Evolutionary conservation across 805 yeast genomes (phyloP).

Genomic region (Starmera caribaea): DNA sequence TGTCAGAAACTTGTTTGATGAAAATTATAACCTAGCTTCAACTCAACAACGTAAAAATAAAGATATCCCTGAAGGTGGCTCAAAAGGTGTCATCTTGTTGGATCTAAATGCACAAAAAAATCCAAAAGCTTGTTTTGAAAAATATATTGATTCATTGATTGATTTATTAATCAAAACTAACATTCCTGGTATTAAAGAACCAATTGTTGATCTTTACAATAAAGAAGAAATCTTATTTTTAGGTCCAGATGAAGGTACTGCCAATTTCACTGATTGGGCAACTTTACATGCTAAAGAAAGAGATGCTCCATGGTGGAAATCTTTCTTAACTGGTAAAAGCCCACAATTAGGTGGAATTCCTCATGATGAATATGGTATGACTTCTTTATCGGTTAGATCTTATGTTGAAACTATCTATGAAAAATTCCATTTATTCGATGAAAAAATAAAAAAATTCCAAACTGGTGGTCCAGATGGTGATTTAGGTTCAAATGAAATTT

Average conservation of each 20-base stretch:
- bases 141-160: conserved; percentile 84
- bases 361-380: conserved; percentile 97
- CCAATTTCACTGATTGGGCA: conserved; percentile 95
- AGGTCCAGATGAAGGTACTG: conserved; percentile 99
- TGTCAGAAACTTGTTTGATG: conserved; percentile 85
- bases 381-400: conserved; percentile 87
- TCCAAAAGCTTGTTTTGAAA: conserved; percentile 79
- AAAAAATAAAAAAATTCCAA: conserved; percentile 68
- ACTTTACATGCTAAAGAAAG: conserved; percentile 85
- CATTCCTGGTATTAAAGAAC: conserved; percentile 70
- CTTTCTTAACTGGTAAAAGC: conserved; percentile 93
- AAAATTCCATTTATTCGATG: conserved; percentile 52
- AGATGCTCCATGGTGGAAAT: conserved; percentile 98
- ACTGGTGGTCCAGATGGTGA: conserved; percentile 99
- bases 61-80: conserved; percentile 98
- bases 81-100: conserved; percentile 90
- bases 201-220: conserved; percentile 74
- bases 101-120: conserved; percentile 63
- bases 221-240: conserved; percentile 86
- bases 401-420: conserved; percentile 83
- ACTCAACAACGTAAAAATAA: conserved; percentile 96
- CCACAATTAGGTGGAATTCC: conserved; percentile 95
- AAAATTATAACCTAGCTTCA: conserved; percentile 88
- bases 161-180: conserved; percentile 69
- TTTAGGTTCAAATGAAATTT: conserved; percentile 90